Evolutionary conservation across 345 rosid species (phyloP).

Genomic region (Salix viminalis): DNA sequence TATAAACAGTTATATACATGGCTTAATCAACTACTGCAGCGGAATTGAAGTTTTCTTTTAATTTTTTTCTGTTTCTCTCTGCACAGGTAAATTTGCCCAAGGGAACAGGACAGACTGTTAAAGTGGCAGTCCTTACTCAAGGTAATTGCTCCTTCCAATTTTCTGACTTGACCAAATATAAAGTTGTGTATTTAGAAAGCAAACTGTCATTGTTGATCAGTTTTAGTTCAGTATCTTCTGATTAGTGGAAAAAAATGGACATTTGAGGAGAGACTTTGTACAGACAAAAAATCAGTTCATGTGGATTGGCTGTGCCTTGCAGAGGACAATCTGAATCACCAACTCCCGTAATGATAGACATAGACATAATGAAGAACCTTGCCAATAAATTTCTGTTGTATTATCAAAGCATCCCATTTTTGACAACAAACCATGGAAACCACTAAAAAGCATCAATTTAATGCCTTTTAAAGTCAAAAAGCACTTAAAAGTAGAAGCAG

Average conservation of each 20-base stretch:
- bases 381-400: not conserved
- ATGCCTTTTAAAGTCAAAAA: no score
- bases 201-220: not conserved
- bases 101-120: constrained; percentile 93
- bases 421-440: no score
- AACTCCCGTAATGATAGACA: not conserved
- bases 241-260: not conserved
- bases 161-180: not conserved
- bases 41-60: constrained; percentile 3
- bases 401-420: not conserved
- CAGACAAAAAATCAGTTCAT: not conserved
- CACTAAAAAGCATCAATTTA: no score
- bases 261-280: not conserved
- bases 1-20: not conserved
- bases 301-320: not conserved
- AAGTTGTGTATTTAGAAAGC: not conserved
- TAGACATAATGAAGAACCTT: not conserved
- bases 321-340: not conserved
- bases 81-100: constrained; percentile 86
- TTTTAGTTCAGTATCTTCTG: not conserved
- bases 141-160: constrained; percentile 40
- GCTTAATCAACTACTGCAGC: not conserved
- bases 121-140: constrained; percentile 95
- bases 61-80: constrained; percentile 8
- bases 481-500: no score